Evolutionary conservation across 441 rosid species (phyloP), one percentile per base, ranked within the genome.

Genomic region (Metrosideros polymorpha): DNA sequence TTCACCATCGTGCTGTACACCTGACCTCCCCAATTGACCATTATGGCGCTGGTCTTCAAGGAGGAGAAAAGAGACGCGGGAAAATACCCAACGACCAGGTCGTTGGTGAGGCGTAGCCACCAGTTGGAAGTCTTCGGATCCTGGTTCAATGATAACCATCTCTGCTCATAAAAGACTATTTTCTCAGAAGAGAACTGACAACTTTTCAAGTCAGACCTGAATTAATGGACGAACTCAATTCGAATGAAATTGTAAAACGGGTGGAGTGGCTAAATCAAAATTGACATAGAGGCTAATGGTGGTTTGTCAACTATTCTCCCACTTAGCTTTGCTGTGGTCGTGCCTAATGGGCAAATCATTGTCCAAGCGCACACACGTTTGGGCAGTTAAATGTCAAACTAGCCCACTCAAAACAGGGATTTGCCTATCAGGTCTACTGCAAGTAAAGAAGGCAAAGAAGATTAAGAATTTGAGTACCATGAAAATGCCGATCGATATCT

Each of bases 11-110:
- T 14, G 82, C 91, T 89, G 54, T 86, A 89, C 66, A 92, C 91
- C 61, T 91, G 87, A 15, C 90, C 92, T 85, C 89, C 92, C 92
- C 91, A 89, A 53, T 86, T 75, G 22, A 89, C 88, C 7, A 85
- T 3, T 47, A 54, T 86, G 19, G 92, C 88, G 52, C 86, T 88
- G 59, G 47, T 55, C 3, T 32, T 51, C 29, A 89, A 71, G 59
- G 3, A 19, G 32, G 7, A 7, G 83, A 89, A 90, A 15, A 86
- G 87, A 24, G 53, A 35, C 12, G 56, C 85, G 2, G 90, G 90
- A 86, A 89, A 90, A 59, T 89, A 89, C 42, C 89, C 88, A 8
- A 51, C 1, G 18, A 51, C 22, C 43, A 7, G 19, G 25, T 54
- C 9, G 75, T 77, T 54, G 6, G 47, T 57, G 61, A 35, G 35